phyloP scores from a whole-genome alignment of 371 early-diverging fungal genomes.

The Rhizopus arrhizus region DNA sequence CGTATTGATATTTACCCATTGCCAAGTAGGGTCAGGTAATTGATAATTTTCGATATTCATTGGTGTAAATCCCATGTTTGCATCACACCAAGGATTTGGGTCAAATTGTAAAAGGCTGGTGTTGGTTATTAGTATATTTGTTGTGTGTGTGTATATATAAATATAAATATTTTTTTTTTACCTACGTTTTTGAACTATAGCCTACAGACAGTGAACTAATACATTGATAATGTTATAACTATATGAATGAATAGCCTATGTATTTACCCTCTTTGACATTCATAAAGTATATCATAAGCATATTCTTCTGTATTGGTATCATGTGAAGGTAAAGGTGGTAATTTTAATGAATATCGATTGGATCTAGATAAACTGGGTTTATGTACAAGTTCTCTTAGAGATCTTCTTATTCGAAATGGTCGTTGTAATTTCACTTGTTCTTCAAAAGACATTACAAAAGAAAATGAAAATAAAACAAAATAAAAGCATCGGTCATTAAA shows the following conservation, averaged over 20 bases:
- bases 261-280: constrained; percentile 58
- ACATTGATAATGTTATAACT: constrained; percentile 3
- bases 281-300: constrained; percentile 53
- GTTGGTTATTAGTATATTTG: not conserved
- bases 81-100: constrained; percentile 66
- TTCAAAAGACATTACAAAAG: not conserved
- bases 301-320: constrained; percentile 35
- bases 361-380: constrained; percentile 26
- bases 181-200: constrained; percentile 61
- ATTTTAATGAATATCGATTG: constrained; percentile 20
- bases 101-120: constrained; percentile 59
- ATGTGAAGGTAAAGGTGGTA: constrained; percentile 40
- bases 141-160: not conserved
- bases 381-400: constrained; percentile 40
- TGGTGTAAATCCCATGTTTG: constrained; percentile 50
- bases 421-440: constrained; percentile 17
- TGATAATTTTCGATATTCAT: constrained; percentile 57
- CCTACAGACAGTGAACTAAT: constrained; percentile 57
- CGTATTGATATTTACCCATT: constrained; percentile 49
- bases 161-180: not conserved
- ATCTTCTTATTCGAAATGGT: constrained; percentile 35
- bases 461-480: constrained; percentile 8
- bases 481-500: constrained; percentile 3
- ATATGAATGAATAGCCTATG: not conserved
- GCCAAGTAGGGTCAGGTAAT: constrained; percentile 68